Evolutionary conservation across 208 protist genomes (phyloP), one percentile per base, ranked within the genome.

Genomic region (Zelonia costaricensis): DNA sequence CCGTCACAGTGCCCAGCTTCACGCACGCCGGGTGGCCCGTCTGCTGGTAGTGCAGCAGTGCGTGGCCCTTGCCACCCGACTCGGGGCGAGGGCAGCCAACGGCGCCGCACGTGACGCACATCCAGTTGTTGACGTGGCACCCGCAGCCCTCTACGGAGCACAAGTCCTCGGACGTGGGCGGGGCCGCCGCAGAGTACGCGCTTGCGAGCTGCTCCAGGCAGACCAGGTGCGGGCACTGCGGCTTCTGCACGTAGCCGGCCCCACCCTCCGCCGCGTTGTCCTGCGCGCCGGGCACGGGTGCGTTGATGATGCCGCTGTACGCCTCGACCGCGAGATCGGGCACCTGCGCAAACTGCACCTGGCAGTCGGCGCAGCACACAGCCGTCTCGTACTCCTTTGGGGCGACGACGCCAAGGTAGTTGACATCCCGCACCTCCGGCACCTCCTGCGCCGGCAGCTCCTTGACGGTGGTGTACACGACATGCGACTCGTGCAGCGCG

Each of bases 1-100:
- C 70, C 39, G 85, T 92, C 9, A 99, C 92, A 0, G 98, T 99
- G 35, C 98, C 98, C 6, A 99, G 69, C 82, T 99, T 99, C 8
- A 99, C 95, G 35, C 79, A 80, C 6, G 97, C 66, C 12, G 95
- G 95, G 79, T 99, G 95, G 22, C 78, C 62, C 0, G 94, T 90
- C 62, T 45, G 30, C 46, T 78, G 33, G 54, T 86, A 90, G 80
- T 98, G 97, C 38, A 93, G 69, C 16, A 99, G 60, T 0, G 97
- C 98, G 76, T 99, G 97, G 5, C 80, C 88, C 49, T 97, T 97
- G 25, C 98, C 98, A 27, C 98, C 98, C 1, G 86, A 81, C 51
- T 98, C 96, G 44, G 87, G 78, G 13, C 83, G 98, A 38, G 97
- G 95, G 69, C 98, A 99, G 20, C 88, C 86, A 55, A 99, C 76